Conservation (phyloP, 306 rosid species). For the Cicer judaicum region DNA sequence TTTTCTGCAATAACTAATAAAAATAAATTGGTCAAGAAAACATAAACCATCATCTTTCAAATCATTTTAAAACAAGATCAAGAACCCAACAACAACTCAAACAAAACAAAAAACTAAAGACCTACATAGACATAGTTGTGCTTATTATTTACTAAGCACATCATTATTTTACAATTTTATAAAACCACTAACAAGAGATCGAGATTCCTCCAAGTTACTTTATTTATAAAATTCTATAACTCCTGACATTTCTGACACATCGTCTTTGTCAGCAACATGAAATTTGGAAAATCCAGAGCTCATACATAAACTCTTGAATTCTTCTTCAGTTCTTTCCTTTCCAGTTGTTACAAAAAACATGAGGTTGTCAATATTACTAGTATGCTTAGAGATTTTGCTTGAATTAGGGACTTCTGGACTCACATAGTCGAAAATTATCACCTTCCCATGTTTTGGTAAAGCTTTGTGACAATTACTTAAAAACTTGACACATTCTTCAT, state of each 20-base stretch:
- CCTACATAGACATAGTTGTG: too few species aligned
- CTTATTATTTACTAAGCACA: too few species aligned
- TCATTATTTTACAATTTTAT: too few species aligned
- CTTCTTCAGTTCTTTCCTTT: constrained; percentile 41
- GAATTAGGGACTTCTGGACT: constrained; percentile 23
- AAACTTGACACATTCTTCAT: constrained; percentile 35
- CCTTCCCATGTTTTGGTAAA: constrained; percentile 42
- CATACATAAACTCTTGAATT: constrained; percentile 22
- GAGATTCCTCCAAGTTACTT: not conserved
- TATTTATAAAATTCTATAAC: constrained; percentile 40
- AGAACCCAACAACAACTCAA: too few species aligned
- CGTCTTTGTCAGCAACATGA: not conserved
- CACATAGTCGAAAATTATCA: constrained; percentile 22
- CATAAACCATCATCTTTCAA: too few species aligned
- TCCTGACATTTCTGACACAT: not conserved
- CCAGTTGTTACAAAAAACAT: constrained; percentile 29
- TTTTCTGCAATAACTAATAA: too few species aligned
- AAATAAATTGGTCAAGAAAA: too few species aligned
- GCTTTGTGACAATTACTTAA: constrained; percentile 40
- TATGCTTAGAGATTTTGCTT: constrained; percentile 12
- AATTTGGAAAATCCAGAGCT: constrained; percentile 40
- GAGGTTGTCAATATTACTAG: constrained; percentile 5
- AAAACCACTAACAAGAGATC: too few species aligned
- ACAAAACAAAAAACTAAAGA: too few species aligned
- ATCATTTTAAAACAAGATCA: too few species aligned